Evolutionary conservation across 805 yeast genomes (phyloP), one percentile per base, ranked within the genome.

Genomic region (Spencermartinsiella europaea): DNA sequence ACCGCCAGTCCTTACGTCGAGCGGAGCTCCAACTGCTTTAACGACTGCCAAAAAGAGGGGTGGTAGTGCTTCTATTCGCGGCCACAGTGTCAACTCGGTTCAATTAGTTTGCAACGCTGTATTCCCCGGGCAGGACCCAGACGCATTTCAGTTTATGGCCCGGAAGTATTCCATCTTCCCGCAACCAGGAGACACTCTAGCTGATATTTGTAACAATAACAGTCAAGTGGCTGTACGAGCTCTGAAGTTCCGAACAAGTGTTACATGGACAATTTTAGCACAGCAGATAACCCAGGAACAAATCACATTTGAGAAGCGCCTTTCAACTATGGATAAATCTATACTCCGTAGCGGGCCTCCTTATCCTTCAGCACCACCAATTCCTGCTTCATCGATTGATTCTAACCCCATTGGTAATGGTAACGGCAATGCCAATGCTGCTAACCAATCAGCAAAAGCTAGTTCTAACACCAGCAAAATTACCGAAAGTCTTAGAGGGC

Each of bases 181-280:
- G 0, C 76, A 78, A 0, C 74, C 72, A 20, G 79, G 76, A 2
- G 70, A 78, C 56, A 66, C 70, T 21, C 65, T 80, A 14, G 58
- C 70, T 12, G 80, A 80, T 38, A 80, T 74, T 1, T 82, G 86
- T 56, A 68, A 73, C 19, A 65, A 71, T 54, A 84, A 84, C 57
- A 75, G 86, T 0, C 64, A 70, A 15, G 67, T 78, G 5, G 85
- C 53, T 15, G 38, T 44, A 1, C 20, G 71, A 39, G 83, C 72
- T 1, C 70, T 71, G 15, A 63, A 70, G 42, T 68, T 66, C 44
- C 63, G 85, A 48, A 84, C 80, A 45, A 70, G 81, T 45, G 85
- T 80, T 56, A 72, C 79, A 0, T 83, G 89, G 89, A 64, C 73
- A 49, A 71, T 80, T 2, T 63, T 82, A 3, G 75, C 76, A 12